Conservation (phyloP, 108 stramenopile genomes). For the Conticribra guillardii region DNA sequence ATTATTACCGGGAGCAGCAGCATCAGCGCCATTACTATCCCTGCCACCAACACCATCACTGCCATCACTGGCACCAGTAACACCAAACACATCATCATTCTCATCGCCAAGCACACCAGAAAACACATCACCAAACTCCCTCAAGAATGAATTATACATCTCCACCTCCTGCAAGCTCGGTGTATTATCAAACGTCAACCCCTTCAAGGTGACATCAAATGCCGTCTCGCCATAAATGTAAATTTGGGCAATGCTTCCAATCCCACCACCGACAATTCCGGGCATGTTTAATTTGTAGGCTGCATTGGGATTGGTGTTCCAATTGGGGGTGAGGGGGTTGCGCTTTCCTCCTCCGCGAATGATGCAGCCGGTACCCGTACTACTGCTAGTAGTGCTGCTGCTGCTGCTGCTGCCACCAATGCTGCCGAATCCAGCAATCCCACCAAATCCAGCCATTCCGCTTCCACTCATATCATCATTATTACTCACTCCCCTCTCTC, state of each 20-base stretch:
- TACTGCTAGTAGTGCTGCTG: no score
- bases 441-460: background rate
- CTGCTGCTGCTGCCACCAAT: no score
- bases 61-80: background rate
- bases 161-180: conserved; percentile 16
- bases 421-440: no score
- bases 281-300: conserved; percentile 10
- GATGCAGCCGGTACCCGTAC: background rate
- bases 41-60: background rate
- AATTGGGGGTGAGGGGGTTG: background rate
- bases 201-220: conserved; percentile 30
- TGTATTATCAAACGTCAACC: conserved; percentile 37
- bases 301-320: conserved; percentile 7
- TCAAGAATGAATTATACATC: conserved; percentile 16
- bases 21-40: background rate
- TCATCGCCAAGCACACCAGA: background rate
- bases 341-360: conserved; percentile 37
- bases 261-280: conserved; percentile 37
- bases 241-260: conserved; percentile 24
- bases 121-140: conserved; percentile 16
- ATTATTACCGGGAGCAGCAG: background rate
- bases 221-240: conserved; percentile 38
- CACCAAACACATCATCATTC: conserved; percentile 5
- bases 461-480: background rate
- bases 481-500: background rate